These are phyloP conservation scores for Auriscalpium vulgare DNA, from an alignment of 768 basidiomycete species.

Conservation along the genomic window DNA sequence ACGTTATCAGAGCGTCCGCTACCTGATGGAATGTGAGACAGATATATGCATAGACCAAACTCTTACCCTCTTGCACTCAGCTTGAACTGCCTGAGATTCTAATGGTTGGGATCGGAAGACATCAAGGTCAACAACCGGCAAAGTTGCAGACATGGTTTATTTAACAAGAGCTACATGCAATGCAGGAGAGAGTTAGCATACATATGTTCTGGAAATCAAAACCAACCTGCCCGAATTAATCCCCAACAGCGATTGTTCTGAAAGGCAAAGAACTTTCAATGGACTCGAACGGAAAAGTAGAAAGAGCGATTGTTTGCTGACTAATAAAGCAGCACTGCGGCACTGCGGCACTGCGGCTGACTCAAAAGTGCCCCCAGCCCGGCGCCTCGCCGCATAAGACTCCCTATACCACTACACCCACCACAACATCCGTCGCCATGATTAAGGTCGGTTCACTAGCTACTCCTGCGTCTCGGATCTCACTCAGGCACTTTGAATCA, in stretches of 20 bases:
- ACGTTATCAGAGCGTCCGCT: conserved; percentile 72
- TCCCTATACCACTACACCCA: conserved; percentile 7
- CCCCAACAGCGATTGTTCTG: no score
- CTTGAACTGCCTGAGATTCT: conserved; percentile 37
- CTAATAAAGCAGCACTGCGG: no score
- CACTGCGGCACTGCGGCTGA: no score
- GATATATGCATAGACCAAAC: neutral
- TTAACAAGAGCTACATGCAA: neutral
- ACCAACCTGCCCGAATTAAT: no score
- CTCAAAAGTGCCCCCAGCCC: no score
- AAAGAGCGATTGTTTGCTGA: no score
- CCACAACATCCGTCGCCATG: conserved; percentile 22
- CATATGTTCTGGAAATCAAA: no score
- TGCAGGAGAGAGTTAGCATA: no score
- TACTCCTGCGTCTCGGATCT: conserved; percentile 1
- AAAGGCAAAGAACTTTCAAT: no score
- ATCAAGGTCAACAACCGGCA: conserved; percentile 77
- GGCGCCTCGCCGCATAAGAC: conserved; percentile 4
- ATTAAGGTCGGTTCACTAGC: conserved; percentile 30
- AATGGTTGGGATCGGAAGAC: conserved; percentile 44
- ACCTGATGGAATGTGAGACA: conserved; percentile 37
- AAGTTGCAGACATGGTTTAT: conserved; percentile 32
- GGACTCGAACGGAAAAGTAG: no score
- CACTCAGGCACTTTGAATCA: conserved; percentile 24
- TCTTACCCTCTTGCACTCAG: conserved; percentile 62